These are phyloP conservation scores for Microcyclospora pomicola DNA, from an alignment of 2,329 filamentous ascomycete species.

Conservation along the genomic window DNA sequence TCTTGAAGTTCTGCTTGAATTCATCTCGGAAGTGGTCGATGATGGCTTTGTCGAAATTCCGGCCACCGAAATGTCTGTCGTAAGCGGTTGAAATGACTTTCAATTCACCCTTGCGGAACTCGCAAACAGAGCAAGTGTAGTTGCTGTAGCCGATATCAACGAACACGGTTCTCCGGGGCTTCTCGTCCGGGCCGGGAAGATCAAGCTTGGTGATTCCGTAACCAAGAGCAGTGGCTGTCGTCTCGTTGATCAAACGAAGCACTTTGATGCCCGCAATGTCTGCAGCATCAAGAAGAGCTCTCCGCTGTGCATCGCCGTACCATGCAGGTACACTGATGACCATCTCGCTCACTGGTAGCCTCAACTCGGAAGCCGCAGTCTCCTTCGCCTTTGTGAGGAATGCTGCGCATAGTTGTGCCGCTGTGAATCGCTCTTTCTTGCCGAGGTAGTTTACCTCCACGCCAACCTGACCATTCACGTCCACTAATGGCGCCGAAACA, in stretches of 20 bases:
- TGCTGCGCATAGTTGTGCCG: slow-evolving; percentile 87
- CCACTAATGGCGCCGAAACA: slow-evolving; percentile 71
- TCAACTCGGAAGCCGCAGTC: slow-evolving; percentile 75
- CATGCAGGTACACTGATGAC: slow-evolving; percentile 90
- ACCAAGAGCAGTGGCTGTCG: slow-evolving; percentile 85
- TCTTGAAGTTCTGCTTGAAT: slow-evolving; percentile 96
- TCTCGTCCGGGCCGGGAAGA: slow-evolving; percentile 76
- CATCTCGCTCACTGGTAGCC: slow-evolving; percentile 79
- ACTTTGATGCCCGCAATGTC: slow-evolving; percentile 89
- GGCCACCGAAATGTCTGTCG: slow-evolving; percentile 92
- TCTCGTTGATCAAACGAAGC: slow-evolving; percentile 93
- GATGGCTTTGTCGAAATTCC: slow-evolving; percentile 90
- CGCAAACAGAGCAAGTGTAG: slow-evolving; percentile 86
- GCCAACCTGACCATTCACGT: slow-evolving; percentile 87
- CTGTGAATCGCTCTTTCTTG: slow-evolving; percentile 91
- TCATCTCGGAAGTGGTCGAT: slow-evolving; percentile 90
- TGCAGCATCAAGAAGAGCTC: slow-evolving; percentile 75
- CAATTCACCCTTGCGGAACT: slow-evolving; percentile 95
- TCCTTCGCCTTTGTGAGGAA: slow-evolving; percentile 89
- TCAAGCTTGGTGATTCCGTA: slow-evolving; percentile 98
- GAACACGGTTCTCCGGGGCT: slow-evolving; percentile 79
- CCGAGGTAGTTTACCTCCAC: slow-evolving; percentile 86
- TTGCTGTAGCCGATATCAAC: slow-evolving; percentile 94
- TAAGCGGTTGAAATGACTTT: slow-evolving; percentile 83
- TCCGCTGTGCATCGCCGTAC: slow-evolving; percentile 92